These are phyloP conservation scores for Amanita brunnescens DNA, from an alignment of 768 basidiomycete genomes.

Conservation along the genomic window DNA sequence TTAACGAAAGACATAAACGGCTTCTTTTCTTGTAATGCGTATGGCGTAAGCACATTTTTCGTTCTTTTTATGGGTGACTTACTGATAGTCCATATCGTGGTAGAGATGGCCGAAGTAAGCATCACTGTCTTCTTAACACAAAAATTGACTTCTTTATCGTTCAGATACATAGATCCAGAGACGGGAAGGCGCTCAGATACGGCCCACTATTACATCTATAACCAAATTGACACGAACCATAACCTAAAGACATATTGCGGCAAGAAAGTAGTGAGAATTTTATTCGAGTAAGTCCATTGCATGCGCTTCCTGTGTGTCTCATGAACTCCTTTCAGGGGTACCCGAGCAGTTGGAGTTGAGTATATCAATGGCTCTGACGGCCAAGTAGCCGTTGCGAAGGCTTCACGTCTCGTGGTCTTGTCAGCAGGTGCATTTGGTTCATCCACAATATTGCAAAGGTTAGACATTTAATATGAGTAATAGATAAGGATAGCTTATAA, in stretches of 20 bases:
- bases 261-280: slow-evolving; percentile 36
- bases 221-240: slow-evolving; percentile 26
- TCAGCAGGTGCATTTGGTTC: slow-evolving; percentile 49
- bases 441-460: slow-evolving; percentile 46
- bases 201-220: slow-evolving; percentile 45
- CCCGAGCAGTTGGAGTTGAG: slow-evolving; percentile 43
- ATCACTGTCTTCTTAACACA: too few species aligned
- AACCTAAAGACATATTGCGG: slow-evolving; percentile 34
- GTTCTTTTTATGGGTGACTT: neutral
- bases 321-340: slow-evolving; percentile 18
- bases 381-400: slow-evolving; percentile 21
- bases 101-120: slow-evolving; percentile 50
- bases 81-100: neutral
- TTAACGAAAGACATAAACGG: slow-evolving; percentile 39
- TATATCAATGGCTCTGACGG: slow-evolving; percentile 31
- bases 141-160: neutral
- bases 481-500: too few species aligned
- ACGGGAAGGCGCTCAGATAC: slow-evolving; percentile 51
- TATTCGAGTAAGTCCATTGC: slow-evolving; percentile 32
- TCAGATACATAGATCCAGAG: slow-evolving; percentile 46
- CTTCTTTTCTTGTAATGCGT: slow-evolving; percentile 34
- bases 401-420: slow-evolving; percentile 39
- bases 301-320: neutral
- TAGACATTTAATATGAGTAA: neutral
- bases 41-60: slow-evolving; percentile 32